Evolutionary conservation across 2,329 filamentous ascomycete species (phyloP).

Genomic region (Xylaria sp.): DNA sequence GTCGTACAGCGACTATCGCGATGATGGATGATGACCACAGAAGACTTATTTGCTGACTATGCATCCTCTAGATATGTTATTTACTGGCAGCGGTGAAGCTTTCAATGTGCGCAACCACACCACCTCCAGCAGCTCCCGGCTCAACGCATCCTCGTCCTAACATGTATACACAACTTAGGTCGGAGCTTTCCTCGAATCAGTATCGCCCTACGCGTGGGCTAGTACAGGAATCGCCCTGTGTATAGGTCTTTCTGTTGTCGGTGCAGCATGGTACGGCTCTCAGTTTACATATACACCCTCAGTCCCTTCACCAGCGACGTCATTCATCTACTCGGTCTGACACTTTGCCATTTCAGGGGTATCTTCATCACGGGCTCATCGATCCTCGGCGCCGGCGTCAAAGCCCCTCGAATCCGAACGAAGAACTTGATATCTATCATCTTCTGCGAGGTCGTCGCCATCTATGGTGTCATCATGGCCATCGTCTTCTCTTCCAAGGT

Average conservation of each 20-base stretch:
- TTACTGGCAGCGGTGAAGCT: constrained; percentile 92
- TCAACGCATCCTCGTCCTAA: constrained; percentile 42
- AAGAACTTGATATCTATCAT: constrained; percentile 99
- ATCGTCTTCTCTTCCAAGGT: constrained; percentile 97
- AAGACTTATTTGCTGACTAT: constrained; percentile 28
- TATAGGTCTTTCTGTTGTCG: constrained; percentile 95
- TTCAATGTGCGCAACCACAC: constrained; percentile 78
- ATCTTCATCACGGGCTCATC: constrained; percentile 99
- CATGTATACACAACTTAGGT: constrained; percentile 67
- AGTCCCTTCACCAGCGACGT: constrained; percentile 6
- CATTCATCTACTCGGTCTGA: constrained; percentile 5
- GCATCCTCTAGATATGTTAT: constrained; percentile 85
- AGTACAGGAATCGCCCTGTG: constrained; percentile 90
- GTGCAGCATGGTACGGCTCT: constrained; percentile 86
- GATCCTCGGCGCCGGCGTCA: constrained; percentile 96
- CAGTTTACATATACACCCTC: background rate
- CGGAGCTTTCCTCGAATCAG: constrained; percentile 91
- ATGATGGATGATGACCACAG: constrained; percentile 1
- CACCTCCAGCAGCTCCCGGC: background rate
- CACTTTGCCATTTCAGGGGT: constrained; percentile 70
- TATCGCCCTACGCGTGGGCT: constrained; percentile 96
- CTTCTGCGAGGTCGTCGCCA: constrained; percentile 99
- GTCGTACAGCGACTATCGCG: background rate
- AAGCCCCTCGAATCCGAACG: constrained; percentile 95
- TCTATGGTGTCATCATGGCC: constrained; percentile 99